Base-by-base conservation (phyloP, 2,329 filamentous ascomycete genomes). In the Diplodia mutila region DNA sequence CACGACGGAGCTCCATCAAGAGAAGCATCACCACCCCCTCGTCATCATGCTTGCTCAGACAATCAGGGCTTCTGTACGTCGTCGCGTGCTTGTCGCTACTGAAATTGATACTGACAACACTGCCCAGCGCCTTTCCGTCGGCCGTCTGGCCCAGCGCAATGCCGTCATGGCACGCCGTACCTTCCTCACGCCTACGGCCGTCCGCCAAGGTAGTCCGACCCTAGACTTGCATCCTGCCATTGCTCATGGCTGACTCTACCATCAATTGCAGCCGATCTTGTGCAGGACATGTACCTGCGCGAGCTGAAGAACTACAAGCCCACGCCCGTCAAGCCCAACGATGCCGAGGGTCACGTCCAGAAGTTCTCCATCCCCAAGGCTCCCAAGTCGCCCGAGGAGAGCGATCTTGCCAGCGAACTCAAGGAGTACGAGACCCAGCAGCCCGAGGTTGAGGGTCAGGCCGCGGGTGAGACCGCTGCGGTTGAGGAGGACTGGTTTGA, bases 221-320 rank as follows among this genome's bases (percentile, higher is more conserved):
- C 12, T 25, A 21, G 11, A 46, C n/a, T 37, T 25, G 32, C 48
- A n/a, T 21, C 23, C 18, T 54, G 32, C 49, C 29, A 69, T 65
- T 11, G 51, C 54, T 67, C 32, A 23, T 80, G 39, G 37, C 55
- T 67, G 42, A 68, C 39, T 27, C 27, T 64, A 67, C 49, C 59
- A 55, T 37, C 68, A n/a, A 25, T 65, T 72, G 46, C 79, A 98
- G 95, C 92, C 89, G 95, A 99, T 82, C 89, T 97, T 77, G 92
- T 99, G 76, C 95, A 98, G 84, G 94, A 98, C 80, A 88, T 99
- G 79, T 99, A 99, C 87, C 89, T 99, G 75, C 91, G 90, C 82
- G 94, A 98, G 84, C 89, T 99, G 79, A 95, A 94, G 85, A 88
- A 89, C 83, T 98, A 97, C 91, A 98, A 98, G 88, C 85, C 90